A percentile compares a stretch with the other conserved stretches of the same genome.
Evolutionary conservation across 805 yeast genomes (phyloP).

Genomic region (Candida insectorum): DNA sequence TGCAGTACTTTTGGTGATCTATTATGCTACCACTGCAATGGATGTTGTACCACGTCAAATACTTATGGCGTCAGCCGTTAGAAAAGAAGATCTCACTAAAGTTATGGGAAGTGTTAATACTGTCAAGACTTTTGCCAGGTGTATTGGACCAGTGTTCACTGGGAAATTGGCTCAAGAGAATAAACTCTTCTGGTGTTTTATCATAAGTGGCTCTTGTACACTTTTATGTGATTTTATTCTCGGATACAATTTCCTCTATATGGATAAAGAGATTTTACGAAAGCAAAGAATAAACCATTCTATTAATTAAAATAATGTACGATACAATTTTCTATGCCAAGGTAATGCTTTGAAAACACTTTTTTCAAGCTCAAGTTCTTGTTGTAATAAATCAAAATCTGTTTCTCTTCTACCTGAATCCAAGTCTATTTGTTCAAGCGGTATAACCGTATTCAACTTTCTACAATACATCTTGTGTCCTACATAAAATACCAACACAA

Average conservation of each 20-base stretch:
- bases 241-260: constrained; percentile 37
- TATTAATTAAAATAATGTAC: constrained; percentile 4
- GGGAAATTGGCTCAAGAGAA: constrained; percentile 64
- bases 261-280: constrained; percentile 32
- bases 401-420: constrained; percentile 58
- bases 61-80: constrained; percentile 64
- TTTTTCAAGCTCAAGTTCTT: constrained; percentile 47
- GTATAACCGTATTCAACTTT: constrained; percentile 32
- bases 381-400: constrained; percentile 50
- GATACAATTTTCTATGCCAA: constrained; percentile 16
- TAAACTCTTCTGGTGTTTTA: constrained; percentile 46
- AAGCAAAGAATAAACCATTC: constrained; percentile 11
- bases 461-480: constrained; percentile 48
- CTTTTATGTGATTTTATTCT: constrained; percentile 47
- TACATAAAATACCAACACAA: constrained; percentile 45
- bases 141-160: constrained; percentile 77
- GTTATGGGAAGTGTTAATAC: constrained; percentile 86
- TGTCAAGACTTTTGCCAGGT: constrained; percentile 80
- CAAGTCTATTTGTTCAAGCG: constrained; percentile 52
- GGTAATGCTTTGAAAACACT: constrained; percentile 16
- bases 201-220: constrained; percentile 49
- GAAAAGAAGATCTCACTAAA: constrained; percentile 60
- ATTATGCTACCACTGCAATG: constrained; percentile 71
- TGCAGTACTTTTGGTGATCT: constrained; percentile 47
- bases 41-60: constrained; percentile 92